phyloP scores from a whole-genome alignment of 2,329 filamentous ascomycete species.

The Verticillium zaregamsianum region DNA sequence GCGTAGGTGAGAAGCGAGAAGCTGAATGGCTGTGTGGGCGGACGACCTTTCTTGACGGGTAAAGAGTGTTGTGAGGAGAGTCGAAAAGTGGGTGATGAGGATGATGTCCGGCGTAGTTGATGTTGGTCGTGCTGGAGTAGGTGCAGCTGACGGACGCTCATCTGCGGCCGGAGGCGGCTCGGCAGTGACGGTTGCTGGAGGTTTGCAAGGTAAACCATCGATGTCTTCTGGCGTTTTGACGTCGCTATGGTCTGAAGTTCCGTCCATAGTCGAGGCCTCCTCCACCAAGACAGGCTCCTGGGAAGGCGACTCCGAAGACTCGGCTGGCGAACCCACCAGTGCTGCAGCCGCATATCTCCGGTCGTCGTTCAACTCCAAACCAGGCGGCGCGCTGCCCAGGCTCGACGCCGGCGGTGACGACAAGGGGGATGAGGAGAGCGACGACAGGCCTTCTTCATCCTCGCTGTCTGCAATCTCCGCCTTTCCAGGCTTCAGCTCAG shows the following conservation, averaged over 20 bases:
- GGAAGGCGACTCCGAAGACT: neutral
- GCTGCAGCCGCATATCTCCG: neutral
- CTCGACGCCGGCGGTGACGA: constrained; percentile 13
- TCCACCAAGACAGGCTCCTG: no score
- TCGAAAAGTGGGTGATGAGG: constrained; percentile 50
- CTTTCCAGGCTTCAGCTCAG: constrained; percentile 8
- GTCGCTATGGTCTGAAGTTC: neutral
- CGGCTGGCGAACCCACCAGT: neutral
- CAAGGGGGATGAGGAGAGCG: constrained; percentile 6
- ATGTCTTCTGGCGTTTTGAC: neutral
- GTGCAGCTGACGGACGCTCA: neutral
- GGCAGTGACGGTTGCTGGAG: no score
- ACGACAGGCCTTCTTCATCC: constrained; percentile 28
- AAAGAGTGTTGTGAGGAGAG: constrained; percentile 49
- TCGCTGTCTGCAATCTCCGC: constrained; percentile 34
- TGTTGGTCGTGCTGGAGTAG: neutral
- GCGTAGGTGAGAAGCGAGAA: constrained; percentile 43
- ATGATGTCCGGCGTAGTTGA: constrained; percentile 39
- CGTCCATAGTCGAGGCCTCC: no score
- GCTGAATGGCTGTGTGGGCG: constrained; percentile 44
- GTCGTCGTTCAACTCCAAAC: neutral
- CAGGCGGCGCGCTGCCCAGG: neutral
- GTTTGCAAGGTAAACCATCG: no score
- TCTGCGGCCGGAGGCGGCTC: no score
- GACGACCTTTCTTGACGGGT: constrained; percentile 38